Percentiles rank a stretch among this genome's conserved stretches.
These are phyloP conservation scores for Thelephora terrestris DNA, from an alignment of 1,284 basidiomycete genomes.

Conservation along the genomic window DNA sequence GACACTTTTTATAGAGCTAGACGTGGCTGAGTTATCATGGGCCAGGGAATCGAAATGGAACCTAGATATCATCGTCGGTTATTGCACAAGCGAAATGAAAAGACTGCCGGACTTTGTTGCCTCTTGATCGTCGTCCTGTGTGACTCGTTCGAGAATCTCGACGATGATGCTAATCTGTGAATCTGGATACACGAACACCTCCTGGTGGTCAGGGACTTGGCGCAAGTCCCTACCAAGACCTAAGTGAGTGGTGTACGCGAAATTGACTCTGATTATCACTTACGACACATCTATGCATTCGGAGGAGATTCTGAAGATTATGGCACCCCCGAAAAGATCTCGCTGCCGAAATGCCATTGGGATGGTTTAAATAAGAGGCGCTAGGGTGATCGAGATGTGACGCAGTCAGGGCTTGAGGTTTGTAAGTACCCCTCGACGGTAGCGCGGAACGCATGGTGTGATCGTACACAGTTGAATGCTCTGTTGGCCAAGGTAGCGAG, in stretches of 20 bases:
- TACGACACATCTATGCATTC: conserved; percentile 82
- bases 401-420: no score
- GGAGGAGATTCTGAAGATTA: conserved; percentile 50
- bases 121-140: conserved; percentile 42
- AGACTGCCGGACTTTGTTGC: conserved; percentile 53
- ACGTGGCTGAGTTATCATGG: conserved; percentile 78
- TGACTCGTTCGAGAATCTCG: conserved; percentile 76
- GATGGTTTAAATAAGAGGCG: neutral
- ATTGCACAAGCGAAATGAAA: conserved; percentile 1
- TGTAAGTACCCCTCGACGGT: no score
- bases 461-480: no score
- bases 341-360: conserved; percentile 5
- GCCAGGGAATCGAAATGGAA: conserved; percentile 90
- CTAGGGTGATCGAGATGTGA: conserved; percentile 15
- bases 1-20: conserved; percentile 37
- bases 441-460: no score
- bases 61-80: conserved; percentile 31
- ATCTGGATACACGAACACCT: conserved; percentile 76
- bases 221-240: conserved; percentile 58
- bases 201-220: conserved; percentile 95
- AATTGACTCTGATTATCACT: conserved; percentile 21
- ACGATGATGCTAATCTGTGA: conserved; percentile 74
- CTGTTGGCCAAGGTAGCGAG: no score
- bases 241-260: conserved; percentile 2
- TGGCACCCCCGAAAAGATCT: conserved; percentile 74